These are phyloP conservation scores for Peniophora sp. DNA, from an alignment of 1,284 basidiomycete species.

Conservation along the genomic window DNA sequence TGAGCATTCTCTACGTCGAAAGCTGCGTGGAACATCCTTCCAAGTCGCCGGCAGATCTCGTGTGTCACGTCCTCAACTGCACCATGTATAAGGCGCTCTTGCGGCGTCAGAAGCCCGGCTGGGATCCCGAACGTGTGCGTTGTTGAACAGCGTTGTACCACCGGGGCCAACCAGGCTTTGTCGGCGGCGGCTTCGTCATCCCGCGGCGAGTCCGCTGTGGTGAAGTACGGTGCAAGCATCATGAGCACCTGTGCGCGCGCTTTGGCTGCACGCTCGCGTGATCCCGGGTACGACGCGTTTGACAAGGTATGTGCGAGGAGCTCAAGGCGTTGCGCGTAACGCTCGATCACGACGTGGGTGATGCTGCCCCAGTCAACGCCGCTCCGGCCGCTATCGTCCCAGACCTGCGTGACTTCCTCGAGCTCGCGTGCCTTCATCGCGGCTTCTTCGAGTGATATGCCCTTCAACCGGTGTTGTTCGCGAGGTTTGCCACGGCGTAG, in stretches of 20 bases:
- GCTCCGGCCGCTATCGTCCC: slow-evolving; percentile 14
- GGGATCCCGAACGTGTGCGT: slow-evolving; percentile 24
- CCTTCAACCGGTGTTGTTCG: slow-evolving; percentile 25
- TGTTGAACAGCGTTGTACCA: slow-evolving; percentile 25
- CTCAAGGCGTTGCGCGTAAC: slow-evolving; percentile 34
- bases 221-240: slow-evolving; percentile 29
- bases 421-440: slow-evolving; percentile 3
- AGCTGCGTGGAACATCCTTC: slow-evolving; percentile 32
- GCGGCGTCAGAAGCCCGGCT: slow-evolving; percentile 18
- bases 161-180: slow-evolving; percentile 21
- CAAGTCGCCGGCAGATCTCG: slow-evolving; percentile 39
- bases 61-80: slow-evolving; percentile 25
- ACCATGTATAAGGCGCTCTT: slow-evolving; percentile 25
- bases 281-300: not conserved
- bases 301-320: slow-evolving; percentile 23
- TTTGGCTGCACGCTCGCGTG: slow-evolving; percentile 6
- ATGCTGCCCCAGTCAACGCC: slow-evolving; percentile 37
- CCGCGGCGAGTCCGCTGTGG: slow-evolving; percentile 9
- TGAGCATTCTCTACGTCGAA: slow-evolving; percentile 16
- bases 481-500: slow-evolving; percentile 21
- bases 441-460: slow-evolving; percentile 14
- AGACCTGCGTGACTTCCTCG: slow-evolving; percentile 12
- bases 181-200: slow-evolving; percentile 5
- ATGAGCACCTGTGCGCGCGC: slow-evolving; percentile 22
- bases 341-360: slow-evolving; percentile 29